Evolutionary conservation across 2,329 filamentous ascomycete species (phyloP), one percentile per base, ranked within the genome.

Genomic region (Neonectria punicea): DNA sequence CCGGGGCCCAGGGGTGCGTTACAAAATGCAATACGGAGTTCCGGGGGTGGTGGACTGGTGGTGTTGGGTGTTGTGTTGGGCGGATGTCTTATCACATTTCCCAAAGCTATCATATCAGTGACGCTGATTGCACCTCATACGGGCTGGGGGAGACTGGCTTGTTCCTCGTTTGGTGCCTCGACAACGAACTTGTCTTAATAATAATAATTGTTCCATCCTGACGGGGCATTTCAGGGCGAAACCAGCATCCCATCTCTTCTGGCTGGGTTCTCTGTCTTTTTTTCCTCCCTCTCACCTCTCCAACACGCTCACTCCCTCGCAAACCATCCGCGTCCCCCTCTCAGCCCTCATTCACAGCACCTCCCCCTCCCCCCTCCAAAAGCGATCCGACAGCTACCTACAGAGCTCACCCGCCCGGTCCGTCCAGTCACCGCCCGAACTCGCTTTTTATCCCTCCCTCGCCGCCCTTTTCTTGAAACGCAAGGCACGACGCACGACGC

Each of bases 41-140:
- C n/a, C 7, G 22, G 47, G 22, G 22, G 39, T 32, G 41, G 54
- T 43, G 34, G 34, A 14, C 14, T 36, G 34, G 36, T 16, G 56
- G 50, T 51, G 47, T 14, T 47, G 54, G 46, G 36, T 44, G 44
- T 22, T 53, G 51, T 54, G 56, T 36, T 55, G 56, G 61, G 32
- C 49, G 36, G 11, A 14, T 51, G 49, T 36, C 61, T 60, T 64
- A 64, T 64, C 61, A 64, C 51, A 64, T 59, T 64, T 64, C 28
- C 28, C 25, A 14, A 58, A 44, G 61, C 49, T 64, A 64, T 63
- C 60, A 63, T 58, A 63, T 64, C 61, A 56, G 61, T 60, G 61
- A 59, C 61, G 61, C 61, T 56, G 61, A 64, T 59, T 59, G 61
- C 36, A 56, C 56, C 61, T 50, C 32, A 22, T 20, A 39, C 30